Evolutionary conservation across 257 asterid genomes (phyloP).

Genomic region (Gentiana straminea): DNA sequence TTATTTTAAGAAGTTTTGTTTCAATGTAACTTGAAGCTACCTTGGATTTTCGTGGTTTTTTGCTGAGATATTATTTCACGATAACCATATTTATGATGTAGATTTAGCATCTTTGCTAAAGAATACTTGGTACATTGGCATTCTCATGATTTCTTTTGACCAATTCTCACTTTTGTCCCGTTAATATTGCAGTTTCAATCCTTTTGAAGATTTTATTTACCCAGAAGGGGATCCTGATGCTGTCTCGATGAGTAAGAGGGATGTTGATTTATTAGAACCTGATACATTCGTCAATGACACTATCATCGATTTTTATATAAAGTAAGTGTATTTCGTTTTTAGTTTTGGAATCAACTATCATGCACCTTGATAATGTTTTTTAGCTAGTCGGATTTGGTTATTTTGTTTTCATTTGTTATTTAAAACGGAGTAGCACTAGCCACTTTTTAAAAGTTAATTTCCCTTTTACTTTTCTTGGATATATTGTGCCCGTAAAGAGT

Average conservation of each 20-base stretch:
- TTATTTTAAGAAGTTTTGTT: neutral
- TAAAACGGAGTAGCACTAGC: neutral
- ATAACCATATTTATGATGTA: too few relatives aligned
- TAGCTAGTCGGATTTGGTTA: neutral
- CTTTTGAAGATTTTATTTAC: constrained; percentile 75
- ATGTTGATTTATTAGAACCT: constrained; percentile 74
- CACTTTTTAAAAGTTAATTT: neutral
- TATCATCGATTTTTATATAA: constrained; percentile 81
- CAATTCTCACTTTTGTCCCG: constrained; percentile 11
- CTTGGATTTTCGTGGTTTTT: too few relatives aligned
- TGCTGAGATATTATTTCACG: too few relatives aligned
- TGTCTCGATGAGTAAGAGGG: constrained; percentile 79
- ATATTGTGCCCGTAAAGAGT: neutral
- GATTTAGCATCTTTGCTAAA: neutral
- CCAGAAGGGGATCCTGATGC: constrained; percentile 94
- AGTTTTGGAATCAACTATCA: neutral
- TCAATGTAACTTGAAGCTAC: neutral
- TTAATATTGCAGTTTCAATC: constrained; percentile 50
- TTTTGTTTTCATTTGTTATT: neutral
- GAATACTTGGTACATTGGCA: neutral
- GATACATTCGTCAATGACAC: constrained; percentile 90
- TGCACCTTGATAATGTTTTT: neutral
- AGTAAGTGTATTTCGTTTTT: constrained; percentile 39
- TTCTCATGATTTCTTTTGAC: neutral
- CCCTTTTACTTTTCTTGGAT: neutral